phyloP scores from a whole-genome alignment of 2,329 filamentous ascomycete species.

The Beauveria varroae region DNA sequence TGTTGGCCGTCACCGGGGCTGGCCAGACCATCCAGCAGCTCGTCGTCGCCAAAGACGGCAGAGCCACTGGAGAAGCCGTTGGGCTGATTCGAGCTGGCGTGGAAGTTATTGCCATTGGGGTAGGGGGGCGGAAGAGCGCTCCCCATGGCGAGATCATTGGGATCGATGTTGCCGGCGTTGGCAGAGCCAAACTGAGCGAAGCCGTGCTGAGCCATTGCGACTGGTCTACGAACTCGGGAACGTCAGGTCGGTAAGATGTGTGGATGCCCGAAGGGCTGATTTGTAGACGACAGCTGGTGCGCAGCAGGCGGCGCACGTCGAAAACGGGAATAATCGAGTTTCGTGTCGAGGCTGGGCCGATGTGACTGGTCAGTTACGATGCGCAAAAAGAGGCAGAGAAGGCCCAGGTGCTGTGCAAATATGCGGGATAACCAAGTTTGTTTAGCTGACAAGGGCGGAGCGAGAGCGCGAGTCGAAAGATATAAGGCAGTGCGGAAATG shows the following conservation, averaged over 20 bases:
- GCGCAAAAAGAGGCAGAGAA: not conserved
- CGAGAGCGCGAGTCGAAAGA: not conserved
- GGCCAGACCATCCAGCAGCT: slow-evolving; percentile 68
- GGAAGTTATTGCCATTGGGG: slow-evolving; percentile 43
- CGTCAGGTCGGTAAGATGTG: slow-evolving; percentile 14
- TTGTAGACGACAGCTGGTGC: not conserved
- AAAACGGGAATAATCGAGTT: not conserved
- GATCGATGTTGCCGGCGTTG: slow-evolving; percentile 62
- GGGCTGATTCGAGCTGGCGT: slow-evolving; percentile 50
- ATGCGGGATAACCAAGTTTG: not conserved
- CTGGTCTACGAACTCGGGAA: slow-evolving; percentile 13
- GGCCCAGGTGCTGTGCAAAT: not conserved
- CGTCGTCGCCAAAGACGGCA: slow-evolving; percentile 78
- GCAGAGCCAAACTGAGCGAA: slow-evolving; percentile 49
- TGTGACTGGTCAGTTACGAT: not conserved
- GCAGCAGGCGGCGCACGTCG: not conserved
- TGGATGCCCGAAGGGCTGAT: slow-evolving; percentile 2
- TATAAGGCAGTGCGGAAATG: not conserved
- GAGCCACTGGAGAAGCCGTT: slow-evolving; percentile 71
- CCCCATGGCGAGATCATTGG: slow-evolving; percentile 71
- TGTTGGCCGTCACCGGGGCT: slow-evolving; percentile 45
- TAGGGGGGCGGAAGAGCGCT: slow-evolving; percentile 55
- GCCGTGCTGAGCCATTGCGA: slow-evolving; percentile 46
- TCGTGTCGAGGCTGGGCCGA: not conserved
- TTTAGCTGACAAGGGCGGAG: not conserved